Conservation (phyloP, 176 grass and related monocot genomes). For the Alopecurus myosuroides region DNA sequence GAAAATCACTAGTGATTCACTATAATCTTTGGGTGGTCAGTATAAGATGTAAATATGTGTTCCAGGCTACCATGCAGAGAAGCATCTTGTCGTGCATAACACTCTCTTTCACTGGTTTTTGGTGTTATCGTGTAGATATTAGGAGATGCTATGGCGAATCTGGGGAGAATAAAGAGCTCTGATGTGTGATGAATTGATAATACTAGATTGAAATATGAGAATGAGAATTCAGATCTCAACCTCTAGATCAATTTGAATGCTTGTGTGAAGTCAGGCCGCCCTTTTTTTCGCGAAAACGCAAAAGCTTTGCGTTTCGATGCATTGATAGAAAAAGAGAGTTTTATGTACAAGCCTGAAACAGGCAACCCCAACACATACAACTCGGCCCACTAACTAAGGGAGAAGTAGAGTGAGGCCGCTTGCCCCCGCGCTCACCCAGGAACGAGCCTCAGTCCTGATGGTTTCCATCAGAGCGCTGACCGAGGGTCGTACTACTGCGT, state of each 20-base stretch:
- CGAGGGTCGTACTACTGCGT: too few species aligned
- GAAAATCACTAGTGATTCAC: background rate
- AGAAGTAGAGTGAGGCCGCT: too few species aligned
- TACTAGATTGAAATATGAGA: conserved; percentile 1
- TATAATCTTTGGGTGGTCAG: background rate
- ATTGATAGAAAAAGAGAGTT: too few species aligned
- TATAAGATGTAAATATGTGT: too few species aligned
- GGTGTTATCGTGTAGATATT: background rate
- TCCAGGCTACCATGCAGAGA: background rate
- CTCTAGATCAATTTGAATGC: background rate
- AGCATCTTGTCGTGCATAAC: background rate
- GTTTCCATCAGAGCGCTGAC: too few species aligned
- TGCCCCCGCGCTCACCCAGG: too few species aligned
- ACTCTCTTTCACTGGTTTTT: background rate
- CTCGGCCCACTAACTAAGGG: too few species aligned
- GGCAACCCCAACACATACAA: too few species aligned
- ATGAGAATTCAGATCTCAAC: background rate
- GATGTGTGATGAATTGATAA: background rate
- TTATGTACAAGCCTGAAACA: too few species aligned
- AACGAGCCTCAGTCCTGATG: too few species aligned
- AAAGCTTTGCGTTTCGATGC: too few species aligned
- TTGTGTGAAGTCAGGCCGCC: background rate
- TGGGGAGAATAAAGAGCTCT: background rate
- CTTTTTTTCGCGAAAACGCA: too few species aligned
- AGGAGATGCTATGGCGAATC: background rate